Evolutionary conservation across 345 rosid species (phyloP).

Genomic region (Eucalyptus dawsonii): DNA sequence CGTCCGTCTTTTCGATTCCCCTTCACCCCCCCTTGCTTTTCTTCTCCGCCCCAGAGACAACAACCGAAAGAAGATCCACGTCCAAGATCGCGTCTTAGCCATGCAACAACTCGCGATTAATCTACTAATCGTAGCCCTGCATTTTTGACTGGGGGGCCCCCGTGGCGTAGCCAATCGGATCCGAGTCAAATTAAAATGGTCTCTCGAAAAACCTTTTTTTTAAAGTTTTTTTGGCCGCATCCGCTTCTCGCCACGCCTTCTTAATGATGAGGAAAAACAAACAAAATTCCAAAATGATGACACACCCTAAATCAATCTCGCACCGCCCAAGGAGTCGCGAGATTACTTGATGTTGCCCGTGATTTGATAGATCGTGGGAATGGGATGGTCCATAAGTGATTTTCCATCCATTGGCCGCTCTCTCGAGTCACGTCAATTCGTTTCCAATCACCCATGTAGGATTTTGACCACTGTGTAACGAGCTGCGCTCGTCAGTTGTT

Average conservation of each 20-base stretch:
- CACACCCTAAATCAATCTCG: background rate
- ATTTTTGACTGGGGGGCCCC: background rate
- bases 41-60: background rate
- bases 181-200: background rate
- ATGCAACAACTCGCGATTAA: background rate
- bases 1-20: background rate
- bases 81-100: background rate
- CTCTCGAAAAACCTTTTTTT: background rate
- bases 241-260: background rate
- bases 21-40: background rate
- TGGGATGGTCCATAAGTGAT: background rate
- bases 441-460: background rate
- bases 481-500: accelerated
- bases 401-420: background rate
- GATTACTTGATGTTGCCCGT: background rate
- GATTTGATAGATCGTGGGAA: background rate
- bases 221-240: background rate
- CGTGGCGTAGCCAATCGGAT: background rate
- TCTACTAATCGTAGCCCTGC: background rate
- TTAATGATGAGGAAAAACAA: background rate
- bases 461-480: background rate
- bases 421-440: background rate
- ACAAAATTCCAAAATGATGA: background rate
- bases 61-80: background rate
- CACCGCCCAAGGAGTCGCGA: background rate